These are phyloP conservation scores for Chaetomiaceae sp. DNA, from an alignment of 2,329 filamentous ascomycete genomes.

Conservation along the genomic window DNA sequence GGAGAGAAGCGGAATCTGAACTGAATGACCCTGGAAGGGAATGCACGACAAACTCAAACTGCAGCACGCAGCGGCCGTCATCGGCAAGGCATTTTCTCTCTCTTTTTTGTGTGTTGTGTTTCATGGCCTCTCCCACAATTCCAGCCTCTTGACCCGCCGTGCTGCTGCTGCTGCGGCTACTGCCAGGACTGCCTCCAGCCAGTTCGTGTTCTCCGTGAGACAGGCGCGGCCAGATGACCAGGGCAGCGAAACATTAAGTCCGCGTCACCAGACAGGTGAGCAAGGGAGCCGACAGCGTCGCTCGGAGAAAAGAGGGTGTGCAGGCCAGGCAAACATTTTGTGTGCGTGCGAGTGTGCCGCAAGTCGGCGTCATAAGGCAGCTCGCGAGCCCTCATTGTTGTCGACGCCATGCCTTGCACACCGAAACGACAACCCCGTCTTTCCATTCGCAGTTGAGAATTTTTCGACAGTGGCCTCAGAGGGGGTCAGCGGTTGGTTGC, in stretches of 20 bases:
- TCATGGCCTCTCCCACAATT: too few relatives aligned
- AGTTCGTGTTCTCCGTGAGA: too few relatives aligned
- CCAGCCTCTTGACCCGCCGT: too few relatives aligned
- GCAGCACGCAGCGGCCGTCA: too few relatives aligned
- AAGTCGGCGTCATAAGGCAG: background rate
- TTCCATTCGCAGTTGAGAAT: too few relatives aligned
- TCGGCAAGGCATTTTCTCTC: too few relatives aligned
- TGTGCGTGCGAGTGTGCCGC: too few relatives aligned
- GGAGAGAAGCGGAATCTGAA: too few relatives aligned
- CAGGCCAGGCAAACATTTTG: slow-evolving; percentile 1
- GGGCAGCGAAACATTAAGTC: background rate
- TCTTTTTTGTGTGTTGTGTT: too few relatives aligned
- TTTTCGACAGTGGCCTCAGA: background rate
- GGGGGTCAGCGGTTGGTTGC: background rate
- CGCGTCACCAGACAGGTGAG: slow-evolving; percentile 9
- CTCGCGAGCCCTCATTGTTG: too few relatives aligned
- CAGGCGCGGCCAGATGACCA: slow-evolving; percentile 4
- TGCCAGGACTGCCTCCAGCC: background rate
- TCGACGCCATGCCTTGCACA: background rate
- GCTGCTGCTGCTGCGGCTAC: background rate
- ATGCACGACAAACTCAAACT: too few relatives aligned
- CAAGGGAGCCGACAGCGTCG: background rate
- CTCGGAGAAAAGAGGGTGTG: background rate
- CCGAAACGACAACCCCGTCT: background rate
- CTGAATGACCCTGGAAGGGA: too few relatives aligned